Percentiles rank a stretch among this genome's conserved stretches.
phyloP scores from a whole-genome alignment of 352 stramenopile genomes.

The Bremia lactucae region DNA sequence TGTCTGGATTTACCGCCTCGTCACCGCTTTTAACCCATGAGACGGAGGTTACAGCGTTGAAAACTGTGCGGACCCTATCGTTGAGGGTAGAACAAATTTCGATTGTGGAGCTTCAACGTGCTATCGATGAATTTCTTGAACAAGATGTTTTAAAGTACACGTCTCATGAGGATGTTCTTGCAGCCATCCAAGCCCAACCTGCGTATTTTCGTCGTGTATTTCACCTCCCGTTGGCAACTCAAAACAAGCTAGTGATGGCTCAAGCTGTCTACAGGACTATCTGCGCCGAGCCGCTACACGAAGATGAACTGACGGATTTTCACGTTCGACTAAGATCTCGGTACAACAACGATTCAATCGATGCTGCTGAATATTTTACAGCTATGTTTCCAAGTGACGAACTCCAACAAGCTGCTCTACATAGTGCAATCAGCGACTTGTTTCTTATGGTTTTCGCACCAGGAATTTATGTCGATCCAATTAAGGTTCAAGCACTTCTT shows the following conservation, averaged over 20 bases:
- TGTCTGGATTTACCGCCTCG: background rate
- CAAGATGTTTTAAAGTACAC: background rate
- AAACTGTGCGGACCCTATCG: background rate
- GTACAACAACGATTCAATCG: background rate
- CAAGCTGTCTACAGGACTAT: background rate
- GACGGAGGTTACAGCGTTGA: background rate
- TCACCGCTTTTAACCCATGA: background rate
- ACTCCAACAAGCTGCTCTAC: background rate
- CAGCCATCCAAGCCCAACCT: background rate
- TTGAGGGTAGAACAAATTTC: background rate
- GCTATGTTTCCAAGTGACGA: background rate
- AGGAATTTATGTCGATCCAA: background rate
- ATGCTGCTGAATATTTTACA: background rate
- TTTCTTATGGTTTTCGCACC: background rate
- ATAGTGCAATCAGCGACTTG: background rate
- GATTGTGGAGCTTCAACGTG: background rate
- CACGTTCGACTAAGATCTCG: background rate
- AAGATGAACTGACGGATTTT: background rate
- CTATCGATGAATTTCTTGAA: background rate
- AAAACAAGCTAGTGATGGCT: background rate
- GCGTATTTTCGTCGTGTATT: background rate
- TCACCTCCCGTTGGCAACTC: background rate
- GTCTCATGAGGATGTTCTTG: background rate
- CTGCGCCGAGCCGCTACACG: background rate
- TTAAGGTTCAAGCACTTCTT: background rate